Base-by-base conservation (phyloP, 1,284 basidiomycete genomes). In the Apiotrichum gracile region DNA sequence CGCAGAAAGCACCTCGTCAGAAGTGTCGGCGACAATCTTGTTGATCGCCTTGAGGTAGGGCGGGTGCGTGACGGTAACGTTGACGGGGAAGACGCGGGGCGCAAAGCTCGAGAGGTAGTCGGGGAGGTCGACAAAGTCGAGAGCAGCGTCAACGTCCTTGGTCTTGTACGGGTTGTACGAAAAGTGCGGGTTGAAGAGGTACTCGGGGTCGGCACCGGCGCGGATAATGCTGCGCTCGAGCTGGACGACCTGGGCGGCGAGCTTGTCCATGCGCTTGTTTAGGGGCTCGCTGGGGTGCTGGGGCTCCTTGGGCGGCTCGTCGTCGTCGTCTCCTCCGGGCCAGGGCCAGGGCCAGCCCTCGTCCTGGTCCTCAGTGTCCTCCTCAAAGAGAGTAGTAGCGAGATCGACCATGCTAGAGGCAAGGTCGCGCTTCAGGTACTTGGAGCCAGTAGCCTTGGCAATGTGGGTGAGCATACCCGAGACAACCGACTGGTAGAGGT, bases 101-200 rank as follows among this genome's bases (percentile, higher is more conserved):
- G 87, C 83, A 66, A 92, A 91, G 0, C 87, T 79, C 1, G 91
- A 82, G 58, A 97, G 85, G 75, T 96, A 97, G 27, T 83, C 79
- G 1, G 82, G 78, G 76, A 96, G 90, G 65, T 88, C 80, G 62
- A 97, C 81, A 66, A 91, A 83, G 1, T 86, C 81, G 17, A 97
- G 77, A 5, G 85, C 77, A 9, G 80, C 76, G n/a, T 85, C 83
- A 47, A 94, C 78, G 49, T 87, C 84, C 52, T 81, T 78, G 55
- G 90, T 77, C 0, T 80, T 76, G 42, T 82, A 80, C 3, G 91
- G 91, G 72, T 98, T 97, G 78, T 98, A 97, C 0, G 89, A 87
- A 43, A 80, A 85, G 51, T 90, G 78, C 0, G 93, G 94, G 68
- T 97, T 78, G 56, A 69, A 74, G 41, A 80, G 67, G 54, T 76